Conservation (phyloP, 2,329 filamentous ascomycete species). For the Hymenoscyphus scutula region DNA sequence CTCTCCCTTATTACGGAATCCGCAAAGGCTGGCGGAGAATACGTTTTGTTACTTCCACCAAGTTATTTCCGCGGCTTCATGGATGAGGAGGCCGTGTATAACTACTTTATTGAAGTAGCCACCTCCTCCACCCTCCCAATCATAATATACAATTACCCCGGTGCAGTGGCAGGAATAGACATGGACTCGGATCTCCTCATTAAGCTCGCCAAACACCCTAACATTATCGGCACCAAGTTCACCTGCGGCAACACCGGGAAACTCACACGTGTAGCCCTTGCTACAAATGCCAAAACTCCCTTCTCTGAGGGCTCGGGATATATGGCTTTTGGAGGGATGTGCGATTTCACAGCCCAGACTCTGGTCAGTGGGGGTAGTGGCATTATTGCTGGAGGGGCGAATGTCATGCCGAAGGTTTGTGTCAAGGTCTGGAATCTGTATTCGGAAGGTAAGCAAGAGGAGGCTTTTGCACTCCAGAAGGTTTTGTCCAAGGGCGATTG, state of each 20-base stretch:
- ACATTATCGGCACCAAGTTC: conserved; percentile 88
- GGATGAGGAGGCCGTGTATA: conserved; percentile 68
- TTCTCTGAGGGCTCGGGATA: conserved; percentile 60
- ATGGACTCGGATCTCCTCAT: conserved; percentile 88
- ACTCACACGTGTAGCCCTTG: conserved; percentile 75
- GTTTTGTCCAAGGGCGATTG: conserved; percentile 77
- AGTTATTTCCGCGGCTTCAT: conserved; percentile 78
- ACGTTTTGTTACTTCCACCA: conserved; percentile 74
- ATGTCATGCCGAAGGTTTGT: conserved; percentile 80
- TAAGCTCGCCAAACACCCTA: conserved; percentile 73
- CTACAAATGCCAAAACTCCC: conserved; percentile 68
- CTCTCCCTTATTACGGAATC: conserved; percentile 69
- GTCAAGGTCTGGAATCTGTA: conserved; percentile 77
- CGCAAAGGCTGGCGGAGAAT: conserved; percentile 70
- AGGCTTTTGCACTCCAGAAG: conserved; percentile 74
- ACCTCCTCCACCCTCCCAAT: conserved; percentile 74
- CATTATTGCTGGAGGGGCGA: conserved; percentile 82
- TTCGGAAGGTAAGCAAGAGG: conserved; percentile 67
- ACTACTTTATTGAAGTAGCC: conserved; percentile 66
- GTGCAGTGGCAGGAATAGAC: conserved; percentile 81
- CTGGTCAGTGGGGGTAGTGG: conserved; percentile 75
- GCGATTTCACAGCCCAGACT: conserved; percentile 83
- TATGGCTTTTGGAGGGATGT: conserved; percentile 85
- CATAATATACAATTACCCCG: conserved; percentile 88
- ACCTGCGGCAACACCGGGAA: conserved; percentile 90